Evolutionary conservation across 75 land plant species (phyloP).

Genomic region (Isoetes taiwanensis): DNA sequence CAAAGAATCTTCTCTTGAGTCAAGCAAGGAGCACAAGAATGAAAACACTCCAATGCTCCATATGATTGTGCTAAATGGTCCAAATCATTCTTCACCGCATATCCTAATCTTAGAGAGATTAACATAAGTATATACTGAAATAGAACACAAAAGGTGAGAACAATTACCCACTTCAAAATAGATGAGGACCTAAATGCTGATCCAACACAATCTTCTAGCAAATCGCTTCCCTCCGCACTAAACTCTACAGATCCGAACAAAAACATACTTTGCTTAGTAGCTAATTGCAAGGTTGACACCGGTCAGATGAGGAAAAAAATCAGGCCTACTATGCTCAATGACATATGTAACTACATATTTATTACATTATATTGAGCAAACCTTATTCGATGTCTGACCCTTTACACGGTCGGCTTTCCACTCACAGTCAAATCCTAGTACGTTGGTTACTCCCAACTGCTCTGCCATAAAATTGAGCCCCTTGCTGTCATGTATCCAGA

Average conservation of each 20-base stretch:
- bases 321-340: too few relatives aligned
- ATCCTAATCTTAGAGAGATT: constrained; percentile 25
- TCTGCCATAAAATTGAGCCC: too few relatives aligned
- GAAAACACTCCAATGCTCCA: constrained; percentile 42
- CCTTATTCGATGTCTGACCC: too few relatives aligned
- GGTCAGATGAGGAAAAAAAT: too few relatives aligned
- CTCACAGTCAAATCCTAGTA: too few relatives aligned
- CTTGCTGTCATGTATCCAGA: too few relatives aligned
- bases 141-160: neutral
- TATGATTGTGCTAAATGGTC: constrained; percentile 48
- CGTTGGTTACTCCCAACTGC: too few relatives aligned
- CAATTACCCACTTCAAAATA: constrained; percentile 57
- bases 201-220: constrained; percentile 34
- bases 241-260: constrained; percentile 47
- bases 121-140: neutral
- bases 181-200: constrained; percentile 39
- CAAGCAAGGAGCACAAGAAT: constrained; percentile 41
- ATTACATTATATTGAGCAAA: too few relatives aligned
- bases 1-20: constrained; percentile 48
- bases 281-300: neutral
- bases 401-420: too few relatives aligned
- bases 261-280: constrained; percentile 32
- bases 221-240: constrained; percentile 25
- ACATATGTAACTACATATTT: too few relatives aligned
- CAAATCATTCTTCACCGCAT: constrained; percentile 18